Conservation (phyloP, 345 rosid species). For the Syzygium oleosum region DNA sequence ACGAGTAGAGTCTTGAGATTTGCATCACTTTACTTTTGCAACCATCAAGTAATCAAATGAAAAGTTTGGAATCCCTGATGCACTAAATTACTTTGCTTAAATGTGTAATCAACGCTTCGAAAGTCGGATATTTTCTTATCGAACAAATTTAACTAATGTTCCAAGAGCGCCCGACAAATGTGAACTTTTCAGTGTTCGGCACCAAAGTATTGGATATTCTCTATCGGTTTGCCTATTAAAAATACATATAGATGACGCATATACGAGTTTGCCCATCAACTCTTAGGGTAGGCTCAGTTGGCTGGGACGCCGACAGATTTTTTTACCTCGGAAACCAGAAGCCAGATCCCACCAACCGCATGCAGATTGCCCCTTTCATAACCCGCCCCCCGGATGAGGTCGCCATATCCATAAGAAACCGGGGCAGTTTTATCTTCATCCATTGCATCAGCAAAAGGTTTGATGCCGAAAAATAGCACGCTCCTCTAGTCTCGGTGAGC, state of each 20-base stretch:
- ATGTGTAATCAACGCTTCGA: too few relatives aligned
- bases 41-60: not conserved
- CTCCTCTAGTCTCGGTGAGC: not conserved
- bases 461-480: too few relatives aligned
- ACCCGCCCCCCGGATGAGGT: not conserved
- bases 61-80: not conserved
- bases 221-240: not conserved
- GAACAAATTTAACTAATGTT: rapidly evolving
- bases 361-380: not conserved
- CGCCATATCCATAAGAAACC: too few relatives aligned
- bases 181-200: rapidly evolving
- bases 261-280: too few relatives aligned
- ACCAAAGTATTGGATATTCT: not conserved
- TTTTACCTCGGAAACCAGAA: not conserved
- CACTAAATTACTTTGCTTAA: not conserved
- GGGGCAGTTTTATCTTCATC: not conserved
- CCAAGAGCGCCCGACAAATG: not conserved
- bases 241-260: too few relatives aligned
- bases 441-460: not conserved
- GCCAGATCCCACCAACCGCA: not conserved
- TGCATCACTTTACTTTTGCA: too few relatives aligned
- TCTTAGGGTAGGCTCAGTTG: not conserved
- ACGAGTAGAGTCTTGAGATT: too few relatives aligned
- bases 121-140: not conserved
- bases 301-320: not conserved